Evolutionary conservation across 768 basidiomycete species (phyloP), one percentile per base, ranked within the genome.

Genomic region (Neoboletus brunneissimus): DNA sequence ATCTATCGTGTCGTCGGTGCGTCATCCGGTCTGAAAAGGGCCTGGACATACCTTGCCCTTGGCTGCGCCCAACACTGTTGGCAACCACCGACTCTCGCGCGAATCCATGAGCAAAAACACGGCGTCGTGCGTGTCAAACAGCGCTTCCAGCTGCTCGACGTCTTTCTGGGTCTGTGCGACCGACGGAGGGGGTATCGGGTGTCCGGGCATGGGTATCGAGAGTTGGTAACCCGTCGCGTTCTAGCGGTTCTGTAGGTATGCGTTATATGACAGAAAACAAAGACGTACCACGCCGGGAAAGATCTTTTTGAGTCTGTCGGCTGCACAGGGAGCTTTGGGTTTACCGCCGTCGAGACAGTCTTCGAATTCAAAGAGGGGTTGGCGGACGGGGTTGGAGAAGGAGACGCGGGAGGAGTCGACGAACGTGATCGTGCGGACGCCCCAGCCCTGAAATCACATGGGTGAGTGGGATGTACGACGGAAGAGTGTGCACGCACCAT

Each of bases 41-140:
- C 5, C 15, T 42, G n/a, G 32, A 45, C 37, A 70, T 23, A 88
- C 92, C 82, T 98, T 98, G 52, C 84, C 85, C 73, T 94, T 91
- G 10, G 86, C 81, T 0, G 89, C 85, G 0, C 86, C 89, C 15
- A 99, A 72, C 12, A 99, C 85, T 0, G 93, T 97, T 12, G 96
- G 97, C 48, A 99, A 74, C 97, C 97, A 99, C 44, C 97, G 75
- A 63, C 92, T 94, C 72, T 99, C 97, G 35, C 96, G 78, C n/a
- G 94, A 98, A 69, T 98, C 97, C 97, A 98, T 98, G 23, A 98
- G 78, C 32, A 98, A 76, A 72, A 94, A 98, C 4, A 98, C 79
- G 0, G 79, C 95, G 66, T 99, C 97, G 66, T 99, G 96, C 18
- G 79, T 76, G 31, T 89, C 86, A 54, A 98, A 80, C 16, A 98